These are phyloP conservation scores for Plantago lanceolata DNA, from an alignment of 305 asterid species.

Conservation along the genomic window DNA sequence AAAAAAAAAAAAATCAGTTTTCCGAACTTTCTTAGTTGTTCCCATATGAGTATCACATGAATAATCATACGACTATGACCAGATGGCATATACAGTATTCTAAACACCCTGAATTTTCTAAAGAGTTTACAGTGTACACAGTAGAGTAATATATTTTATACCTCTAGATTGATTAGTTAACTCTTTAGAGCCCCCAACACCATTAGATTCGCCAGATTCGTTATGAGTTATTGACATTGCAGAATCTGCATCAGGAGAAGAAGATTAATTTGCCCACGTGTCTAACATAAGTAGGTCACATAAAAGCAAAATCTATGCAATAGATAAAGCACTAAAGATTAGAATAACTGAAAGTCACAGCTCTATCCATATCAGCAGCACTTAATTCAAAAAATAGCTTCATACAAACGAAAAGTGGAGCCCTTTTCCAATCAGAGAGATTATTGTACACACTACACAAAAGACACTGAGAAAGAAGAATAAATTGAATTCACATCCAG, in stretches of 20 bases:
- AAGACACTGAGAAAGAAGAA: too few species aligned
- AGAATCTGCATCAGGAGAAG: slow-evolving; percentile 5
- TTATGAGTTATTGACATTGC: slow-evolving; percentile 10
- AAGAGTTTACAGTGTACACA: neutral
- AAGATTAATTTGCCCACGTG: neutral
- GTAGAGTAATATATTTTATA: neutral
- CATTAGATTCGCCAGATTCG: neutral
- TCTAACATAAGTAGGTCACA: neutral
- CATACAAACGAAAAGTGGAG: neutral
- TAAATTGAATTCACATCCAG: neutral
- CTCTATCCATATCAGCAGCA: neutral
- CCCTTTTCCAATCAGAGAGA: neutral
- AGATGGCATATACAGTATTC: neutral
- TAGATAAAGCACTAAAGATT: neutral
- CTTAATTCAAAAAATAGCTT: neutral
- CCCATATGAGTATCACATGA: neutral
- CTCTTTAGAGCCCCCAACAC: slow-evolving; percentile 1
- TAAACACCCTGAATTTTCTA: neutral
- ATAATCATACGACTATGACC: neutral
- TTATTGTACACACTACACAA: neutral
- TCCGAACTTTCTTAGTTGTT: neutral
- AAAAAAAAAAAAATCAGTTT: too few species aligned
- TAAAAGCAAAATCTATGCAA: slow-evolving; percentile 1
- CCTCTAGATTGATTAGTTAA: slow-evolving; percentile 8
- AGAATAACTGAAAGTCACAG: neutral